A percentile compares a stretch with the other conserved stretches of the same genome.
Conservation (phyloP, 2,329 filamentous ascomycete genomes). For the Dothideomycetidae sp. region DNA sequence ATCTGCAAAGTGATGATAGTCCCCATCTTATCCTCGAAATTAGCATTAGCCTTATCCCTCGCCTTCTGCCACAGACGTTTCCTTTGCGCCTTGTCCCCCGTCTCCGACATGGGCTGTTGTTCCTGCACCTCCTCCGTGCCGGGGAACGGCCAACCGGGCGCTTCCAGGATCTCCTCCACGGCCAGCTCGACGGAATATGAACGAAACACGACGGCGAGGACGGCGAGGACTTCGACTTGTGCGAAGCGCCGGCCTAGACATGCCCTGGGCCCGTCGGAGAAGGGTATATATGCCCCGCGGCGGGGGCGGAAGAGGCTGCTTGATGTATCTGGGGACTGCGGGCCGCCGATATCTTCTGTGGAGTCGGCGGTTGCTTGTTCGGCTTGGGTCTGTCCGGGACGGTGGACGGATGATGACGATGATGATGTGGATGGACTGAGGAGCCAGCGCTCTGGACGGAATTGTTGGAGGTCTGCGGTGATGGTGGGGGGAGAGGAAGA, state of each 20-base stretch:
- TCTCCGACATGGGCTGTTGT: constrained; percentile 26
- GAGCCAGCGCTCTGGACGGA: constrained; percentile 61
- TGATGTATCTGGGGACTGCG: constrained; percentile 43
- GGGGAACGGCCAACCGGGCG: constrained; percentile 27
- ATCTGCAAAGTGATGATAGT: constrained; percentile 62
- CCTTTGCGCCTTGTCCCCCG: constrained; percentile 39
- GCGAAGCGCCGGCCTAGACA: constrained; percentile 43
- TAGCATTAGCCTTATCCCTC: constrained; percentile 37
- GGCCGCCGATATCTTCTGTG: constrained; percentile 46
- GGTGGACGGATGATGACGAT: not conserved
- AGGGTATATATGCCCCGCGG: constrained; percentile 41
- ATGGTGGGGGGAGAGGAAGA: constrained; percentile 18
- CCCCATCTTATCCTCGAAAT: constrained; percentile 40
- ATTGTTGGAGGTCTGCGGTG: constrained; percentile 49
- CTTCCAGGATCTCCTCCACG: constrained; percentile 35
- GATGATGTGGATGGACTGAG: constrained; percentile 18
- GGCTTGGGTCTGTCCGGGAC: constrained; percentile 24
- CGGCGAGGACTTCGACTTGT: constrained; percentile 42
- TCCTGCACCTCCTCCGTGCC: constrained; percentile 32
- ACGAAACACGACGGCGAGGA: constrained; percentile 38
- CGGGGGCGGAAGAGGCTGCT: constrained; percentile 44
- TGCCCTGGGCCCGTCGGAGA: constrained; percentile 40
- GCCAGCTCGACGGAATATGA: constrained; percentile 56
- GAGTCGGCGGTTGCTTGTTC: constrained; percentile 24
- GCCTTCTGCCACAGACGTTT: constrained; percentile 47